Percentiles rank a stretch among this genome's conserved stretches.
phyloP scores from a whole-genome alignment of 73 alveolate genomes.

The Symbiodinium pilosum region DNA sequence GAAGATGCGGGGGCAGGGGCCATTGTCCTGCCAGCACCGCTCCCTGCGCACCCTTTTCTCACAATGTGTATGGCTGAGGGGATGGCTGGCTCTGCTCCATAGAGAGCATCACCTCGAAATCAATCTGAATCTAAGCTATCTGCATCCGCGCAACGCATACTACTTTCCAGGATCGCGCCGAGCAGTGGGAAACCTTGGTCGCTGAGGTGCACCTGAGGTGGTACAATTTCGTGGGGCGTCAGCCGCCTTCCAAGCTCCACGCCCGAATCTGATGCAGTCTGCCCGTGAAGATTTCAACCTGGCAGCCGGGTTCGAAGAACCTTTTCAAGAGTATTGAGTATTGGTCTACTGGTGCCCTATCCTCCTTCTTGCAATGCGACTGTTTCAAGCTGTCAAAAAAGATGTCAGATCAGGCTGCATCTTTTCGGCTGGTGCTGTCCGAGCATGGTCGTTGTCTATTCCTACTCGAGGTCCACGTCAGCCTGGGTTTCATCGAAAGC shows the following conservation, averaged over 20 bases:
- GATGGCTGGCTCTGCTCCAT: neutral
- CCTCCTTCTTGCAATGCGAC: too few species aligned
- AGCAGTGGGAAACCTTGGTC: conserved; percentile 58
- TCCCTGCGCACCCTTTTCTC: too few species aligned
- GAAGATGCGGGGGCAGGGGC: conserved; percentile 1
- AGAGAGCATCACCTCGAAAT: neutral
- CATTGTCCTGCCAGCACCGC: too few species aligned
- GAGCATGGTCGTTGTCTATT: too few species aligned
- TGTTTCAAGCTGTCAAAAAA: too few species aligned
- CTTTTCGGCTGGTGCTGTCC: too few species aligned
- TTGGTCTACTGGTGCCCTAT: too few species aligned
- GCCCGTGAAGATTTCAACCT: conserved; percentile 72
- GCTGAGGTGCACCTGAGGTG: conserved; percentile 48
- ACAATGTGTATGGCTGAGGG: neutral
- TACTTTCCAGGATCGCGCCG: neutral
- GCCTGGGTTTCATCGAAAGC: too few species aligned
- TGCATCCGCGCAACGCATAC: neutral
- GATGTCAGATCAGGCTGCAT: too few species aligned
- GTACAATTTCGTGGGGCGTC: neutral
- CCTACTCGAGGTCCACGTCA: neutral
- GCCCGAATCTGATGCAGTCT: conserved; percentile 84
- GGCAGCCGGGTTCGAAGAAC: too few species aligned
- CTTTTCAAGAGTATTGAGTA: too few species aligned
- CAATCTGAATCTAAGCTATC: neutral
- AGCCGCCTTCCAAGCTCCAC: neutral